A percentile compares a stretch with the other conserved stretches of the same genome.
phyloP scores from a whole-genome alignment of 1,284 basidiomycete genomes.

The Malassezia yamatoensis region DNA sequence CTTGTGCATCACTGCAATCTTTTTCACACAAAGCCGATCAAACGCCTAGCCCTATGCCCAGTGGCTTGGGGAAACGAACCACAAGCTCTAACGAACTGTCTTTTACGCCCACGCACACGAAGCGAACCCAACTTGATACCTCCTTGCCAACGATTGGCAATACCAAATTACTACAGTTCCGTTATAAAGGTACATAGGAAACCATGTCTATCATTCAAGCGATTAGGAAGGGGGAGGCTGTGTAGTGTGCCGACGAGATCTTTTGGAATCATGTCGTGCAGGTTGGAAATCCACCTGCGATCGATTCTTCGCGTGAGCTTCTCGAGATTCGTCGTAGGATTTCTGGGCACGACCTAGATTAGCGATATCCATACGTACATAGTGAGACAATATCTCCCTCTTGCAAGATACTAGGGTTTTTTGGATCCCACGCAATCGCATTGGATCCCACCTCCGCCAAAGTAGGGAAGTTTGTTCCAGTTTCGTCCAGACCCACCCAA shows the following conservation, averaged over 20 bases:
- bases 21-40: too few relatives aligned
- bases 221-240: too few relatives aligned
- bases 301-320: background rate
- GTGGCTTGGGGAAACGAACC: too few relatives aligned
- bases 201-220: too few relatives aligned
- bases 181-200: constrained; percentile 9
- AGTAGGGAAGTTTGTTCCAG: constrained; percentile 17
- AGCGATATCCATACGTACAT: background rate
- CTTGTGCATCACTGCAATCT: too few relatives aligned
- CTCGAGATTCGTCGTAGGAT: constrained; percentile 1
- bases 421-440: background rate
- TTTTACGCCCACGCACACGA: background rate
- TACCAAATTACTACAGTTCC: constrained; percentile 15
- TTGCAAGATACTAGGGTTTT: background rate
- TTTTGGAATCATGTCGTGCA: background rate
- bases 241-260: too few relatives aligned
- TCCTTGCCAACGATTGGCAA: background rate
- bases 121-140: background rate
- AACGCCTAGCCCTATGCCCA: too few relatives aligned
- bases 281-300: constrained; percentile 4
- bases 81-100: too few relatives aligned
- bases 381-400: constrained; percentile 2
- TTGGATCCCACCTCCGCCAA: background rate
- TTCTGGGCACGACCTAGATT: constrained; percentile 4
- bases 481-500: constrained; percentile 78